phyloP scores from a whole-genome alignment of 2,329 filamentous ascomycete genomes.

The Paracoccidioides lutzii region DNA sequence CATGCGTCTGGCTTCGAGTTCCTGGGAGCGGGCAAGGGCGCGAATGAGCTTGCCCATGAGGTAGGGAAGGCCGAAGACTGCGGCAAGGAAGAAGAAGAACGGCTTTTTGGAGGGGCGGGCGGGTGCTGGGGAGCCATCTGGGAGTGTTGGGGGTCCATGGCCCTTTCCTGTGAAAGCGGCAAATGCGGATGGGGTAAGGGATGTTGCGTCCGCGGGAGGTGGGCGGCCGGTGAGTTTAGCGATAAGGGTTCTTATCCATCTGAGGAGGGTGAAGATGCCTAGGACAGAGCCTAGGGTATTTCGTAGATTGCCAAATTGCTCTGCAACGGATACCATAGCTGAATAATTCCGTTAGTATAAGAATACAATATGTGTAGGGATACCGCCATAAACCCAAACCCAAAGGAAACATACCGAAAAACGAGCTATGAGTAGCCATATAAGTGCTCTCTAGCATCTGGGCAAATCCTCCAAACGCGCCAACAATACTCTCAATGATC shows the following conservation, averaged over 20 bases:
- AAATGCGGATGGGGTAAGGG: constrained; percentile 83
- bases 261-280: constrained; percentile 88
- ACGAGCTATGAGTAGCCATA: constrained; percentile 97
- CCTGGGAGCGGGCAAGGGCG: constrained; percentile 66
- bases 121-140: constrained; percentile 53
- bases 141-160: constrained; percentile 34
- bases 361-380: constrained; percentile 4
- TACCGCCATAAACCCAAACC: neutral
- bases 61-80: constrained; percentile 90
- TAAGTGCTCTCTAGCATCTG: constrained; percentile 99
- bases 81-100: constrained; percentile 86
- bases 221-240: constrained; percentile 89
- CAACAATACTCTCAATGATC: constrained; percentile 93
- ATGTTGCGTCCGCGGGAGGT: constrained; percentile 70
- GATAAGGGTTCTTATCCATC: constrained; percentile 83
- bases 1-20: constrained; percentile 53
- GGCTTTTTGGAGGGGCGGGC: constrained; percentile 82
- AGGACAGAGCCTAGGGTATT: constrained; percentile 87
- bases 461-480: constrained; percentile 91
- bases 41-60: constrained; percentile 94
- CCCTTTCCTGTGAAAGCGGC: constrained; percentile 70
- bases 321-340: constrained; percentile 97
- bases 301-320: constrained; percentile 87
- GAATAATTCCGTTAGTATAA: constrained; percentile 9
- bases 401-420: constrained; percentile 65